Evolutionary conservation across 495 filamentous ascomycete species (phyloP), one percentile per base, ranked within the genome.

Genomic region (Penicillium longicatenatum): DNA sequence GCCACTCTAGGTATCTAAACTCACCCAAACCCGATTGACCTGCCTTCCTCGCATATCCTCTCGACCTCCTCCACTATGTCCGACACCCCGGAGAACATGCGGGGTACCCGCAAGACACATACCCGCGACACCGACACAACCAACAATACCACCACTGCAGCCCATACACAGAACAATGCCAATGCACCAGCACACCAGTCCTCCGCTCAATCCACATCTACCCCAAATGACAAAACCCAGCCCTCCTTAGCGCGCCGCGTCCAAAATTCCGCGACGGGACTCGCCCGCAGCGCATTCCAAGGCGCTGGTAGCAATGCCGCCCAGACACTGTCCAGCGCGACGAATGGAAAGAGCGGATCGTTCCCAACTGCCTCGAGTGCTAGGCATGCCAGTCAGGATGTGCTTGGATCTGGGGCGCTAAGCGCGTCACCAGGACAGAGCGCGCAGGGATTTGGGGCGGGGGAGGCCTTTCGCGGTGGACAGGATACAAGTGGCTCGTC

Each of bases 261-360:
- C 58, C 75, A 79, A 51, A 62, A 50, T 52, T 79, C 76, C 19
- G 76, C 76, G 0, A 52, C 71, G 6, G 59, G 60, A 0, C 67
- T 78, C 35, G 73, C 74, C 11, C 65, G 64, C 54, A 70, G 70
- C 58, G 68, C 67, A 5, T 62, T 76, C 55, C 62, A 67, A 30
- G 49, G 54, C 17, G 9, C 66, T 9, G 37, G 63, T 1, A 10
- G 43, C 17, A 68, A 72, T 24, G 54, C 68, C 19, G 64, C 72
- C 12, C 59, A 69, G 1, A 58, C 70, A 19, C 56, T 77, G 29
- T 49, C 72, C n/a, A 57, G 45, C 26, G 53, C 55, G 11, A 67
- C 56, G 3, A 45, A 55, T 41, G 64, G 60, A 45, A 75, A 76
- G 48, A 59, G 65, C 5, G 53, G 53, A 16, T 22, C 62, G 59